A percentile compares a stretch with the other conserved stretches of the same genome.
Evolutionary conservation across 139 green algal species (phyloP).

Genomic region (Tetraselmis chui): DNA sequence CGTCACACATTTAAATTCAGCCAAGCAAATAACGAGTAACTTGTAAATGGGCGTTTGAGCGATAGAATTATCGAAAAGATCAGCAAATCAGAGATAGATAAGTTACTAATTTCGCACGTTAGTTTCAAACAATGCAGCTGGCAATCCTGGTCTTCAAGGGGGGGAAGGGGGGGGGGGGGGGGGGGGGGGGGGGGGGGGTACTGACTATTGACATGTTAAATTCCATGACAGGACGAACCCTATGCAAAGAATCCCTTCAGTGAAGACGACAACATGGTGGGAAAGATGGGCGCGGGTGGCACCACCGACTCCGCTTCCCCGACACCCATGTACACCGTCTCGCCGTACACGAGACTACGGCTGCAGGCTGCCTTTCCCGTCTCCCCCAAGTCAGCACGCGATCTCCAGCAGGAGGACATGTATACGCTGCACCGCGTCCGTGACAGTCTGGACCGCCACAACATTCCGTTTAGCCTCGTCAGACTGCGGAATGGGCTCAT

Average conservation of each 20-base stretch:
- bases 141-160: too few species aligned
- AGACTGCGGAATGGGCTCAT: neutral
- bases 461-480: neutral
- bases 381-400: neutral
- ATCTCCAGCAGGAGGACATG: neutral
- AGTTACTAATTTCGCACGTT: too few species aligned
- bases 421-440: neutral
- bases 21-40: too few species aligned
- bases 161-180: too few species aligned
- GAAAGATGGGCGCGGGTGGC: neutral
- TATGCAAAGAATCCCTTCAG: neutral
- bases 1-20: too few species aligned
- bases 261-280: neutral
- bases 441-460: neutral
- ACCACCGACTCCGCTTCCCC: neutral
- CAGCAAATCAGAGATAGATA: too few species aligned
- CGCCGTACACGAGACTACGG: neutral
- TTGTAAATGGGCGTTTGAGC: too few species aligned
- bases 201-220: neutral
- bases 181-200: too few species aligned
- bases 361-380: neutral
- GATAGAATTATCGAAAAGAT: too few species aligned
- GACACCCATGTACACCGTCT: neutral
- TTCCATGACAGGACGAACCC: neutral
- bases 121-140: too few species aligned